Base-by-base conservation (phyloP, 208 protist genomes). In the Plasmodiophora brassicae region DNA sequence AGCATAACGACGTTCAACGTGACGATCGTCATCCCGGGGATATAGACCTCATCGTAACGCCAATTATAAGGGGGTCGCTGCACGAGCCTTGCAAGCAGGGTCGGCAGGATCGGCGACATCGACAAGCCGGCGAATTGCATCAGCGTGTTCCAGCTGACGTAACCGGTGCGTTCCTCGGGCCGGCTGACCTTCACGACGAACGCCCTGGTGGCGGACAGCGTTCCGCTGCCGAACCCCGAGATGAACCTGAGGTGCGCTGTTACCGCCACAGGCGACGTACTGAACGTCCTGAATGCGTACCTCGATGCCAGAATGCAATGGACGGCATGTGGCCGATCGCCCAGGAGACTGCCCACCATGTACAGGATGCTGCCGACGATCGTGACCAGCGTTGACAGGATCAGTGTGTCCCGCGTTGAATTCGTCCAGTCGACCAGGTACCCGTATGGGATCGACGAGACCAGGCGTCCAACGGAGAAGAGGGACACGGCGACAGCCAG, bases 81-180 rank as follows among this genome's bases (percentile, higher is more conserved):
- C 32, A 78, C 32, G 10, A 5, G 10, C 14, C 5, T 38, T 5
- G 5, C 41, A n/a, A 78, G 32, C 14, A 57, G 20, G 50, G 25
- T 25, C 10, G 65, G 65, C 14, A 78, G 41, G 5, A 78, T 78
- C 5, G 65, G 65, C 32, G 32, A 44, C 5, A 78, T 36, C 5
- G 14, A 38, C 32, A 78, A 78, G 5, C 65, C 65, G 41, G 41
- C n/a, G n/a, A 44, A 78, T 78, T 78, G 65, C 14, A 78, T 38
- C 65, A 78, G 65, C 32, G 65, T 78, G n/a, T 78, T 78, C 14
- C n/a, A 78, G 65, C 32, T 44, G 5, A 78, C n/a, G 65, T 78
- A 78, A 14, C n/a, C 5, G 65, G 65, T 78, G 5, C 65, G 65
- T 32, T 78, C 65, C 20, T 5, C n/a, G 32, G 5, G n/a, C 5